These are phyloP conservation scores for Macrophomina pseudophaseolina DNA, from an alignment of 2,329 filamentous ascomycete genomes.

Conservation along the genomic window DNA sequence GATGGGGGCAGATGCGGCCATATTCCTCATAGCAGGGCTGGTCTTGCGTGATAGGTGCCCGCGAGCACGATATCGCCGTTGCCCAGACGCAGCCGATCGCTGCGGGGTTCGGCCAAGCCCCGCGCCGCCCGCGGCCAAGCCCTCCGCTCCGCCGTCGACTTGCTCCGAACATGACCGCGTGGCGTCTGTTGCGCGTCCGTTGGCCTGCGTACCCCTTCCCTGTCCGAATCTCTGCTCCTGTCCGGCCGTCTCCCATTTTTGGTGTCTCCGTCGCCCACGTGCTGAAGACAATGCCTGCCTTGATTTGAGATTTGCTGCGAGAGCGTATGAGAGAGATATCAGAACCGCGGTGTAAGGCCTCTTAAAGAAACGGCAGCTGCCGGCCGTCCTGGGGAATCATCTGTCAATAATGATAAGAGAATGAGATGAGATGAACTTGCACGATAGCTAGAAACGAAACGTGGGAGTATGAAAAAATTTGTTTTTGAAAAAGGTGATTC, in stretches of 20 bases:
- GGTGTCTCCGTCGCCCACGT: background rate
- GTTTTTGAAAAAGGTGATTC: conserved; percentile 2
- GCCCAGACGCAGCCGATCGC: conserved; percentile 15
- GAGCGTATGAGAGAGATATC: background rate
- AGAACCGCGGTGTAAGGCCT: background rate
- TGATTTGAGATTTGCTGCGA: background rate
- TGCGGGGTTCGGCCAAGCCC: conserved; percentile 23
- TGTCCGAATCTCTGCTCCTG: background rate
- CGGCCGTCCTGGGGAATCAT: background rate
- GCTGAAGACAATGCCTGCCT: background rate
- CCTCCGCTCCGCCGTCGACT: conserved; percentile 21
- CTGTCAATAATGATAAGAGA: background rate
- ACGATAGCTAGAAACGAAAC: background rate
- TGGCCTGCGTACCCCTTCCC: background rate
- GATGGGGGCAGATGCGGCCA: background rate
- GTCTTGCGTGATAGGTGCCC: conserved; percentile 26
- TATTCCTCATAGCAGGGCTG: conserved; percentile 20
- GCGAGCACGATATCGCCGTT: conserved; percentile 26
- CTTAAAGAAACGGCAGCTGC: background rate
- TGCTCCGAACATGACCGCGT: background rate
- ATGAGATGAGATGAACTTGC: conserved; percentile 4
- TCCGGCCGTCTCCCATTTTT: background rate
- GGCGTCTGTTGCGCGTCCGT: background rate
- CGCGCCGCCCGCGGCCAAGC: background rate
- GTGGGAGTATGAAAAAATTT: conserved; percentile 1